Evolutionary conservation across 257 asterid genomes (phyloP).

Genomic region (Plantago elongata): DNA sequence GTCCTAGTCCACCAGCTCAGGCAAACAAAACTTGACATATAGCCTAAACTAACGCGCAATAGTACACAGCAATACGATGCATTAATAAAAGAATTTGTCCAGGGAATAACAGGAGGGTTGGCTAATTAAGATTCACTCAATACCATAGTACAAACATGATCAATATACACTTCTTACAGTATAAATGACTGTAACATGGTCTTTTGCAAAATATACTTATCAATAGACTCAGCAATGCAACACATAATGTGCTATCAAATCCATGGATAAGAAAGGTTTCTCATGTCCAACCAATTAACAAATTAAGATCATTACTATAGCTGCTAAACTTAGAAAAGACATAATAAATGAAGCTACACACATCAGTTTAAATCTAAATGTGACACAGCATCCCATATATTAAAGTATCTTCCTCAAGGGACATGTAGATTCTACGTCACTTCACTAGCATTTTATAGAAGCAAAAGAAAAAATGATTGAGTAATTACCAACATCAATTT

Average conservation of each 20-base stretch:
- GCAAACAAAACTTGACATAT: slow-evolving; percentile 23
- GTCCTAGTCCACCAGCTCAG: slow-evolving; percentile 30
- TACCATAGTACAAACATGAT: too few relatives aligned
- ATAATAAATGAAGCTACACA: slow-evolving; percentile 8
- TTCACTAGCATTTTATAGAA: slow-evolving; percentile 13
- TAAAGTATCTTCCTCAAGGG: slow-evolving; percentile 12
- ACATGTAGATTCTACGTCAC: slow-evolving; percentile 15
- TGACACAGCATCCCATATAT: slow-evolving; percentile 19
- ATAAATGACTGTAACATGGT: too few relatives aligned
- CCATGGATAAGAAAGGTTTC: too few relatives aligned
- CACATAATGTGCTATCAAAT: too few relatives aligned
- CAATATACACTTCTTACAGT: too few relatives aligned
- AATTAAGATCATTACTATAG: background rate
- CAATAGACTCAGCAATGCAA: too few relatives aligned
- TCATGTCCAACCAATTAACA: background rate
- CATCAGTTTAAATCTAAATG: slow-evolving; percentile 8
- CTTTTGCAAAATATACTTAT: too few relatives aligned
- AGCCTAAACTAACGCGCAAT: slow-evolving; percentile 15
- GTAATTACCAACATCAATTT: slow-evolving; percentile 81
- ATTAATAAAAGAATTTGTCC: background rate
- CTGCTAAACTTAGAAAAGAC: background rate
- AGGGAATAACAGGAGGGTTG: too few relatives aligned
- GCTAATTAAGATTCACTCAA: too few relatives aligned
- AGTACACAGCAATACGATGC: slow-evolving; percentile 1
- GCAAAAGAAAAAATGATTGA: slow-evolving; percentile 26